phyloP scores from a whole-genome alignment of 78 protist genomes.

The Mantamonas sphyraenae region DNA sequence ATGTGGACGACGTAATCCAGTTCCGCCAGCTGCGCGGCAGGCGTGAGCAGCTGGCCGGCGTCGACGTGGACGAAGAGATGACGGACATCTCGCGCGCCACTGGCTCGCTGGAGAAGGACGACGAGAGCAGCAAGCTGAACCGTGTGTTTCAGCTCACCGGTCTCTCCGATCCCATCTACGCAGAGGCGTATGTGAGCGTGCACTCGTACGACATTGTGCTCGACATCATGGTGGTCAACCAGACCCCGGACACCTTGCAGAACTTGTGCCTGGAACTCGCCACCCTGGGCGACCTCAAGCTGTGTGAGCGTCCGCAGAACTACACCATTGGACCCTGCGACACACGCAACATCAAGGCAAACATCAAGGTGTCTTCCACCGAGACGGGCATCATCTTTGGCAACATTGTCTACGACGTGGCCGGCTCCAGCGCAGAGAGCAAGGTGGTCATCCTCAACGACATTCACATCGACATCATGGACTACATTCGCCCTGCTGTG shows the following conservation, averaged over 20 bases:
- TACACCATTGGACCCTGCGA: conserved; percentile 74
- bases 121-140: conserved; percentile 14
- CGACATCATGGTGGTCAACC: conserved; percentile 66
- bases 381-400: conserved; percentile 94
- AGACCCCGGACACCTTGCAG: conserved; percentile 75
- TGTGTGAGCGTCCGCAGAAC: conserved; percentile 79
- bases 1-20: conserved; percentile 53
- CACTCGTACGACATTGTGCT: conserved; percentile 92
- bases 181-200: conserved; percentile 89
- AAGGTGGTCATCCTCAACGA: conserved; percentile 80
- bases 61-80: neutral
- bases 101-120: neutral
- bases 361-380: conserved; percentile 86
- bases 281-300: conserved; percentile 88
- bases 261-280: conserved; percentile 87
- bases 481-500: conserved; percentile 83
- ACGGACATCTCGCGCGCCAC: neutral
- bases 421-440: conserved; percentile 52
- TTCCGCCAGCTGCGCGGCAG: conserved; percentile 56
- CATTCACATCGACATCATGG: conserved; percentile 92
- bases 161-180: conserved; percentile 87
- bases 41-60: too few relatives aligned
- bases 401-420: conserved; percentile 74
- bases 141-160: conserved; percentile 82
- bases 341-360: conserved; percentile 37